These are phyloP conservation scores for Bassia scoparia DNA, from an alignment of 148 eudicot species.

Conservation along the genomic window DNA sequence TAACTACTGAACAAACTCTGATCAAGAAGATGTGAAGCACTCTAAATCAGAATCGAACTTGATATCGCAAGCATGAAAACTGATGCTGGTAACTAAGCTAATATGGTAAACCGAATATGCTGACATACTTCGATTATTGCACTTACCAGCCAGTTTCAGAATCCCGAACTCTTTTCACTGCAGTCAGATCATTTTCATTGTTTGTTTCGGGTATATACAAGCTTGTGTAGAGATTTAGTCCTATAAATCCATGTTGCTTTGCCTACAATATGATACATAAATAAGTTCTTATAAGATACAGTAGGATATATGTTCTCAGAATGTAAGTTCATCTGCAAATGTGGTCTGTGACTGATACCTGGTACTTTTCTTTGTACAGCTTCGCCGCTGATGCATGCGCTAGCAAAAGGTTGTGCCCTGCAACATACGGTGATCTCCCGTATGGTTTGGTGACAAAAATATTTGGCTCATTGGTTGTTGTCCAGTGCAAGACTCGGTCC, in stretches of 20 bases:
- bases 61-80: no score
- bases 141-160: slow-evolving; percentile 7
- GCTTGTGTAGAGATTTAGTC: not conserved
- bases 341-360: not conserved
- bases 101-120: no score
- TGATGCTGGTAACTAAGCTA: no score
- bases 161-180: not conserved
- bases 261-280: not conserved
- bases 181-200: not conserved
- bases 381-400: not conserved
- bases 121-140: no score
- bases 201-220: not conserved
- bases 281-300: no score
- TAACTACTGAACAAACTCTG: no score
- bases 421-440: not conserved
- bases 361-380: not conserved
- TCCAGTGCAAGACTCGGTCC: slow-evolving; percentile 57
- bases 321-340: no score
- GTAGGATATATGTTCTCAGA: no score
- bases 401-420: no score
- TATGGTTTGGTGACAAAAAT: not conserved
- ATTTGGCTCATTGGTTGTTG: slow-evolving; percentile 37
- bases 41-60: no score
- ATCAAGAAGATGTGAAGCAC: no score
- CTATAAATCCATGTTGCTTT: slow-evolving; percentile 4